Conservation (phyloP, 345 rosid genomes). For the Eutrema heterophyllum region DNA sequence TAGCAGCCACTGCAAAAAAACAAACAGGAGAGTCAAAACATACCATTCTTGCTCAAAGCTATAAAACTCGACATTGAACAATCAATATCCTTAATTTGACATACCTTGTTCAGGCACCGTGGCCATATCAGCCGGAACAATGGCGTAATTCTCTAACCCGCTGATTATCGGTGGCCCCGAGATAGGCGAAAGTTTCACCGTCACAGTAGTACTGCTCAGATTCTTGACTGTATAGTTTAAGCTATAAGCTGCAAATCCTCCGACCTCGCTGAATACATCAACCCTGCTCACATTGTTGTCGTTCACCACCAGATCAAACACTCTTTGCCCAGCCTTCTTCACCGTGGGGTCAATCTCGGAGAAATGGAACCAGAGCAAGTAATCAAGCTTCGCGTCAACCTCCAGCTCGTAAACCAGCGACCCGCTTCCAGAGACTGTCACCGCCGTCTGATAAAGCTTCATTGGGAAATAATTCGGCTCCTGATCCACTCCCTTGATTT, state of each 20-base stretch:
- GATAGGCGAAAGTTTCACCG: slow-evolving; percentile 52
- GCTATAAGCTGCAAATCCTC: slow-evolving; percentile 55
- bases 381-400: slow-evolving; percentile 91
- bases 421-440: slow-evolving; percentile 38
- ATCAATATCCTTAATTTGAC: background rate
- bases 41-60: background rate
- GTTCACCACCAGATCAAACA: slow-evolving; percentile 72
- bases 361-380: slow-evolving; percentile 91
- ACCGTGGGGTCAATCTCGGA: slow-evolving; percentile 83
- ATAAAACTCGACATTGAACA: background rate
- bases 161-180: slow-evolving; percentile 62
- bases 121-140: slow-evolving; percentile 74
- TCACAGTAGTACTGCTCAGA: slow-evolving; percentile 53
- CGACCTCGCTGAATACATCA: slow-evolving; percentile 63
- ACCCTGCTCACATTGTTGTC: slow-evolving; percentile 58
- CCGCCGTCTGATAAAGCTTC: slow-evolving; percentile 89
- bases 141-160: slow-evolving; percentile 88
- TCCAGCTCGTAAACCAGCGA: slow-evolving; percentile 52
- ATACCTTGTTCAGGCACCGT: slow-evolving; percentile 84
- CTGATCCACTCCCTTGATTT: slow-evolving; percentile 44
- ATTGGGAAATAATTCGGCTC: slow-evolving; percentile 84
- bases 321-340: slow-evolving; percentile 61
- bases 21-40: background rate
- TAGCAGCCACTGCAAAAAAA: slow-evolving; percentile 58
- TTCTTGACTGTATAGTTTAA: slow-evolving; percentile 53